Evolutionary conservation across 352 stramenopile species (phyloP).

Genomic region (Plasmopara viticola): DNA sequence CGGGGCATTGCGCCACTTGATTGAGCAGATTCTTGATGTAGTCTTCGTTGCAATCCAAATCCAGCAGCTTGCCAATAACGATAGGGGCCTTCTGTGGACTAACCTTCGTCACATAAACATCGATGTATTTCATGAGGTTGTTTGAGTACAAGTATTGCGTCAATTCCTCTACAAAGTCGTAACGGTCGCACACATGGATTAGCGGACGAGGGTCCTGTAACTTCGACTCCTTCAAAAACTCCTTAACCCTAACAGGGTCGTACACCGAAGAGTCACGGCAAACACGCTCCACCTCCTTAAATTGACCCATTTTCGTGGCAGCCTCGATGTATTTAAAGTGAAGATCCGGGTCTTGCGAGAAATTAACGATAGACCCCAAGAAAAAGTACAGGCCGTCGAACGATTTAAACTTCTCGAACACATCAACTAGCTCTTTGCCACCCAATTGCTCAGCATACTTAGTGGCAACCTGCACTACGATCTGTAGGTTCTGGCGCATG

Average conservation of each 20-base stretch:
- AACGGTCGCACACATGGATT: constrained; percentile 99
- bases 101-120: constrained; percentile 98
- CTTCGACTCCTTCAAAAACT: constrained; percentile 99
- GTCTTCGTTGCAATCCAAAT: constrained; percentile 98
- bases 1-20: constrained; percentile 91
- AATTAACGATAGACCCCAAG: constrained; percentile 98
- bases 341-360: constrained; percentile 95
- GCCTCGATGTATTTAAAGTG: constrained; percentile 99
- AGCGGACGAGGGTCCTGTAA: constrained; percentile 97
- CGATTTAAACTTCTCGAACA: constrained; percentile 99
- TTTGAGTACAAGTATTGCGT: constrained; percentile 99
- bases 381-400: constrained; percentile 99
- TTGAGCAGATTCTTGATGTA: constrained; percentile 99
- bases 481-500: constrained; percentile 97
- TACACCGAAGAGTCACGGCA: constrained; percentile 99
- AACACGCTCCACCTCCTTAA: constrained; percentile 99
- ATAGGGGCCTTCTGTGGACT: constrained; percentile 97
- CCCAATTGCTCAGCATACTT: constrained; percentile 92
- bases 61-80: constrained; percentile 98
- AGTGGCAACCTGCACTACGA: constrained; percentile 98
- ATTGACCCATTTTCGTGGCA: constrained; percentile 99
- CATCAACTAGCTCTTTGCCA: constrained; percentile 93
- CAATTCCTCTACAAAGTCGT: constrained; percentile 99
- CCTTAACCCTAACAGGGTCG: constrained; percentile 98
- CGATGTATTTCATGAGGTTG: constrained; percentile 99